Conservation (phyloP, 2,329 filamentous ascomycete genomes). For the Colletotrichum tamarilloi region DNA sequence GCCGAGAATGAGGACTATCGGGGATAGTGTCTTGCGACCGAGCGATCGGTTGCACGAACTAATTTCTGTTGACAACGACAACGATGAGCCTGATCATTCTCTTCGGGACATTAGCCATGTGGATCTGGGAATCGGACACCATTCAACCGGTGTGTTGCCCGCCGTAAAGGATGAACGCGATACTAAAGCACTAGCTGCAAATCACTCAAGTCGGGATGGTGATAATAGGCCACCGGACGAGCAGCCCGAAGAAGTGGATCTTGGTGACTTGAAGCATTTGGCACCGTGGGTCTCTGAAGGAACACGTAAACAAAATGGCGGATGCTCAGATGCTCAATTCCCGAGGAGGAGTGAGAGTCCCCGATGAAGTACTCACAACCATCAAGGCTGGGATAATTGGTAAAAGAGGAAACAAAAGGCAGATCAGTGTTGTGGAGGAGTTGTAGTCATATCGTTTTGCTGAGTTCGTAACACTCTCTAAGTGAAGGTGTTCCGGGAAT, state of each 20-base stretch:
- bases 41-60: slow-evolving; percentile 1
- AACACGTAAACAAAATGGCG: too few species aligned
- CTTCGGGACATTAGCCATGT: background rate
- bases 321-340: too few species aligned
- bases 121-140: background rate
- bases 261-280: background rate
- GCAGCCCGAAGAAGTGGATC: background rate
- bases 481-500: too few species aligned
- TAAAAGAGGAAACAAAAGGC: too few species aligned
- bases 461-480: too few species aligned
- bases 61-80: slow-evolving; percentile 7
- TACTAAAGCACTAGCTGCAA: background rate
- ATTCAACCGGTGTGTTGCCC: background rate
- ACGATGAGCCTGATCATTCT: background rate
- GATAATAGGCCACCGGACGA: background rate
- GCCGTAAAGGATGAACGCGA: background rate
- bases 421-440: too few species aligned
- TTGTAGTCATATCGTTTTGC: too few species aligned
- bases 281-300: background rate
- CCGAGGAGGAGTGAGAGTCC: too few species aligned
- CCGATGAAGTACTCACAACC: too few species aligned
- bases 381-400: too few species aligned
- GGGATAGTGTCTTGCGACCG: background rate
- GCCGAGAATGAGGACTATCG: background rate
- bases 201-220: background rate